Percentiles rank a stretch among this genome's conserved stretches.
phyloP scores from a whole-genome alignment of 192 early-diverging fungal species.

The Mortierella alpina region DNA sequence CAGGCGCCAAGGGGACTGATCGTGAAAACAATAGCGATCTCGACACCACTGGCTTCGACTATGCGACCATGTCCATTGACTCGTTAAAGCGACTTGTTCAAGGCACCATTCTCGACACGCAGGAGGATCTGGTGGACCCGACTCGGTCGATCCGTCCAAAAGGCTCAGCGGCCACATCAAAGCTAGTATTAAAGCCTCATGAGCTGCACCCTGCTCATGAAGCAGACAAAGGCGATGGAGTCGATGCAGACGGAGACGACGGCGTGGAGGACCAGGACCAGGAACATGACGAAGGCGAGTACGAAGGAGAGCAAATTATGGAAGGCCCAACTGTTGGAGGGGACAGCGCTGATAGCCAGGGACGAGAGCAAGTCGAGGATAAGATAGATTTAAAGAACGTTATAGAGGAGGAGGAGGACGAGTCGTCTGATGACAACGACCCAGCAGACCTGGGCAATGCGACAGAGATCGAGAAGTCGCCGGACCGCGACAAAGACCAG shows the following conservation, averaged over 20 bases:
- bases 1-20: conserved; percentile 32
- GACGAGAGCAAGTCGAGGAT: background rate
- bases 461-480: too few species aligned
- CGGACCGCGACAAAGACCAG: background rate
- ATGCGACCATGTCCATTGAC: conserved; percentile 3
- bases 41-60: background rate
- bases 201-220: background rate
- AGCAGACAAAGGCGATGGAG: background rate
- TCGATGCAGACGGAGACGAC: background rate
- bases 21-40: conserved; percentile 35
- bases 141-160: conserved; percentile 21
- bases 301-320: background rate
- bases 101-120: conserved; percentile 19
- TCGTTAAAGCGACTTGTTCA: conserved; percentile 13
- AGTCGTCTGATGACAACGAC: too few species aligned
- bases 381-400: too few species aligned
- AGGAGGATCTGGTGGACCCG: conserved; percentile 21
- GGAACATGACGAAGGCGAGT: background rate
- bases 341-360: background rate
- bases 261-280: background rate
- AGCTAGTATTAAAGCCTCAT: background rate
- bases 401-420: too few species aligned
- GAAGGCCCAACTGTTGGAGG: background rate
- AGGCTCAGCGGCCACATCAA: background rate
- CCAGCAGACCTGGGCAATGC: too few species aligned